A percentile compares a stretch with the other conserved stretches of the same genome.
Conservation (phyloP, 2,329 filamentous ascomycete genomes). For the Stagonosporopsis tanaceti region DNA sequence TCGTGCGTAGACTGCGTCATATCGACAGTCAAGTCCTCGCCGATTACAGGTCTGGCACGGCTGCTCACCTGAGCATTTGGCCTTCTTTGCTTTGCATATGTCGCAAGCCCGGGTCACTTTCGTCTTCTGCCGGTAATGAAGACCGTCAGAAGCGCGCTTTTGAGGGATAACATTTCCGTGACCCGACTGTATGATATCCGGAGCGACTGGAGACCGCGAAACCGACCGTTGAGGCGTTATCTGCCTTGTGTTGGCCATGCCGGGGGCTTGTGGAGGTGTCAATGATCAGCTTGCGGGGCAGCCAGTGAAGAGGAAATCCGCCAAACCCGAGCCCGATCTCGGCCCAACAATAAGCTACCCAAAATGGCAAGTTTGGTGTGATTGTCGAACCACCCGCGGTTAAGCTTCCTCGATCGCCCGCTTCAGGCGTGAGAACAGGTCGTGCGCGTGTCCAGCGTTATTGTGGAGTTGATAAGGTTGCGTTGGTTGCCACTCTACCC, state of each 20-base stretch:
- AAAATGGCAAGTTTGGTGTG: background rate
- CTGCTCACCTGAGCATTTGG: slow-evolving; percentile 39
- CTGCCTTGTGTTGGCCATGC: background rate
- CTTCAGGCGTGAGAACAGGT: background rate
- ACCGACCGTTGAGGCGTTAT: background rate
- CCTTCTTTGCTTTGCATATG: slow-evolving; percentile 42
- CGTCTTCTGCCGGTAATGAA: slow-evolving; percentile 18
- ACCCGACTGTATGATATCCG: background rate
- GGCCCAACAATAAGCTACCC: background rate
- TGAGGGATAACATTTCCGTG: slow-evolving; percentile 15
- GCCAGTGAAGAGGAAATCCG: slow-evolving; percentile 10
- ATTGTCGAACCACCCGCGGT: slow-evolving; percentile 1
- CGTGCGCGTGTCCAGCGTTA: background rate
- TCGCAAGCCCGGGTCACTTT: slow-evolving; percentile 45
- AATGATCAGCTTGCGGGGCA: background rate
- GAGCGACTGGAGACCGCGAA: background rate
- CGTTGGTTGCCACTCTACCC: no score
- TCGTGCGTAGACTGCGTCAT: slow-evolving; percentile 36
- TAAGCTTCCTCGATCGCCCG: background rate
- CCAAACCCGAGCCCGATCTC: background rate
- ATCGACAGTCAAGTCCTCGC: slow-evolving; percentile 30
- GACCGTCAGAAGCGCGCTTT: slow-evolving; percentile 19
- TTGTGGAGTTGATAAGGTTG: background rate
- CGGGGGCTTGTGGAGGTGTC: background rate
- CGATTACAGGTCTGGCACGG: slow-evolving; percentile 36